Evolutionary conservation across 441 rosid species (phyloP).

Genomic region (Eruca vesicaria): DNA sequence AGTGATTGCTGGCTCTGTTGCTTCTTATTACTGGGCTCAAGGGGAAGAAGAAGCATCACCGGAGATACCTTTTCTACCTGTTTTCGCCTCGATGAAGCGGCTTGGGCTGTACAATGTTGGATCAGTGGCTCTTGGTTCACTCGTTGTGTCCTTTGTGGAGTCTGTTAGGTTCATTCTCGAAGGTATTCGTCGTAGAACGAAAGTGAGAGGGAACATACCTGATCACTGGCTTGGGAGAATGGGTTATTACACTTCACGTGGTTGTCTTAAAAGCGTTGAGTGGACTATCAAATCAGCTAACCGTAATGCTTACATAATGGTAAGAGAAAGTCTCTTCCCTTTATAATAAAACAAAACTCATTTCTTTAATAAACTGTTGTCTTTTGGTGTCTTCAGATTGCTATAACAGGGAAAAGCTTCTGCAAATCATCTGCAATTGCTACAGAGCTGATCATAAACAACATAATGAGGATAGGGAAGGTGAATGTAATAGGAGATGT

Average conservation of each 20-base stretch:
- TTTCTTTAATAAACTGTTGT: neutral
- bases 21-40: constrained; percentile 93
- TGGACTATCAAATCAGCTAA: constrained; percentile 87
- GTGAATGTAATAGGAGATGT: constrained; percentile 97
- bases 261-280: constrained; percentile 62
- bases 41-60: constrained; percentile 81
- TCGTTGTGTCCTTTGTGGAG: constrained; percentile 85
- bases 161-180: constrained; percentile 88
- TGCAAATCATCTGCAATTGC: constrained; percentile 81
- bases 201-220: constrained; percentile 51
- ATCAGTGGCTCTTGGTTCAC: constrained; percentile 93
- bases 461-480: constrained; percentile 82
- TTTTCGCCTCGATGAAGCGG: constrained; percentile 91
- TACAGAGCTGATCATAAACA: constrained; percentile 83
- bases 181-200: constrained; percentile 75
- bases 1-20: constrained; percentile 92
- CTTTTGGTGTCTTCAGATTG: constrained; percentile 52
- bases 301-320: constrained; percentile 98
- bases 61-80: constrained; percentile 89
- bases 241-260: constrained; percentile 55
- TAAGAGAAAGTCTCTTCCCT: constrained; percentile 28
- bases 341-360: neutral
- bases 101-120: constrained; percentile 85
- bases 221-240: constrained; percentile 68
- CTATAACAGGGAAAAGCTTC: constrained; percentile 94